Evolutionary conservation across 306 rosid genomes (phyloP).

Genomic region (Glycine latifolia): DNA sequence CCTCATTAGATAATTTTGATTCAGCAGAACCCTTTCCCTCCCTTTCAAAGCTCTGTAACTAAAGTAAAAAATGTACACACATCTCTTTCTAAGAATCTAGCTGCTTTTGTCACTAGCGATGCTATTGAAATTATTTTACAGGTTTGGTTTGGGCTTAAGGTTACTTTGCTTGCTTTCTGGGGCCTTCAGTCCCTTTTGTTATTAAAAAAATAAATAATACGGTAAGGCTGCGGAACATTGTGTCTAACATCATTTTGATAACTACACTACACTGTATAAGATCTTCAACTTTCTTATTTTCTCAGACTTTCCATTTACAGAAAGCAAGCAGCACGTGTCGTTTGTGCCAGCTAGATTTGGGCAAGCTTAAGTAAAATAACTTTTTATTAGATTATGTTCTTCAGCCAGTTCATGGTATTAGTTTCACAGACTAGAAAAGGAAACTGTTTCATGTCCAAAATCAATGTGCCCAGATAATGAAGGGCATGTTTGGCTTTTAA

Average conservation of each 20-base stretch:
- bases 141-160: too few species aligned
- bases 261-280: background rate
- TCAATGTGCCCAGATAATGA: background rate
- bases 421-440: too few species aligned
- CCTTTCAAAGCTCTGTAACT: too few species aligned
- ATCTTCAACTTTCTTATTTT: background rate
- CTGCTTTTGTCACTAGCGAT: too few species aligned
- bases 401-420: background rate
- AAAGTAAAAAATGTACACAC: too few species aligned
- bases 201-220: background rate
- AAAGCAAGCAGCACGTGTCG: background rate
- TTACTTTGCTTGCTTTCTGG: background rate
- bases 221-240: background rate
- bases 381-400: background rate
- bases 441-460: background rate
- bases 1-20: too few species aligned
- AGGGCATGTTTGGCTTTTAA: background rate
- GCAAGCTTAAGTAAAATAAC: background rate
- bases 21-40: too few species aligned
- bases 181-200: background rate
- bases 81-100: too few species aligned
- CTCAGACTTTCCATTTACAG: background rate
- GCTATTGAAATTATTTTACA: too few species aligned
- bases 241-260: background rate
- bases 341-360: background rate